Evolutionary conservation across 495 filamentous ascomycete genomes (phyloP).

Genomic region (Parathielavia appendiculata): DNA sequence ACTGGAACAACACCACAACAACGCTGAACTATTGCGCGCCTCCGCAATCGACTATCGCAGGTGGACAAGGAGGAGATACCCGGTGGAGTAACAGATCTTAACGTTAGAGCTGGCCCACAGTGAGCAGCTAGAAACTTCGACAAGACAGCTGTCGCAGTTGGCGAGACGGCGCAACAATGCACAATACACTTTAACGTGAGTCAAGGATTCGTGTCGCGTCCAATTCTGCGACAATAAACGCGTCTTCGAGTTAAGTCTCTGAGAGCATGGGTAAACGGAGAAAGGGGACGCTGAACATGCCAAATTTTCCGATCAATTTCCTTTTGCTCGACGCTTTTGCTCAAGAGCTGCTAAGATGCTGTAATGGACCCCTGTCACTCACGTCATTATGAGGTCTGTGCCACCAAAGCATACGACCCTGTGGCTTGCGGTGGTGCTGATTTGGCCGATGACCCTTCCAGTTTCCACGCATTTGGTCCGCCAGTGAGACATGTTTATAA

Average conservation of each 20-base stretch:
- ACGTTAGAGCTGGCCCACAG: slow-evolving; percentile 3
- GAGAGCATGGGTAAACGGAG: neutral
- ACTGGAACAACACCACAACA: neutral
- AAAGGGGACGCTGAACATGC: slow-evolving; percentile 12
- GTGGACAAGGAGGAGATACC: neutral
- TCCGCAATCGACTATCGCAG: neutral
- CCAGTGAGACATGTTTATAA: too few relatives aligned
- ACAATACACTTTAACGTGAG: neutral
- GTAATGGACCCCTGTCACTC: slow-evolving; percentile 8
- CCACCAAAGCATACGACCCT: neutral
- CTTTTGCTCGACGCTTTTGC: slow-evolving; percentile 7
- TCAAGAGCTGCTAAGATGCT: slow-evolving; percentile 1
- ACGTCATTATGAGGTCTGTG: slow-evolving; percentile 15
- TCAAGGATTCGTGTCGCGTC: slow-evolving; percentile 4
- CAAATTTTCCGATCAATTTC: slow-evolving; percentile 10
- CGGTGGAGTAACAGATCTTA: neutral
- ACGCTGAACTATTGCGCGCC: neutral
- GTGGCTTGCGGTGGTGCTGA: slow-evolving; percentile 2
- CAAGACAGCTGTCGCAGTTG: neutral
- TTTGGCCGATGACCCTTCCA: neutral
- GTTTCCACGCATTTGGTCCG: too few relatives aligned
- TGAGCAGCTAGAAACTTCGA: slow-evolving; percentile 5
- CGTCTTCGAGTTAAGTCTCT: neutral
- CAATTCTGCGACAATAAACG: neutral
- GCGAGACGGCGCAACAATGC: neutral